These are phyloP conservation scores for Hymenotorrendiella dingleyae DNA, from an alignment of 2,329 filamentous ascomycete genomes.

Conservation along the genomic window DNA sequence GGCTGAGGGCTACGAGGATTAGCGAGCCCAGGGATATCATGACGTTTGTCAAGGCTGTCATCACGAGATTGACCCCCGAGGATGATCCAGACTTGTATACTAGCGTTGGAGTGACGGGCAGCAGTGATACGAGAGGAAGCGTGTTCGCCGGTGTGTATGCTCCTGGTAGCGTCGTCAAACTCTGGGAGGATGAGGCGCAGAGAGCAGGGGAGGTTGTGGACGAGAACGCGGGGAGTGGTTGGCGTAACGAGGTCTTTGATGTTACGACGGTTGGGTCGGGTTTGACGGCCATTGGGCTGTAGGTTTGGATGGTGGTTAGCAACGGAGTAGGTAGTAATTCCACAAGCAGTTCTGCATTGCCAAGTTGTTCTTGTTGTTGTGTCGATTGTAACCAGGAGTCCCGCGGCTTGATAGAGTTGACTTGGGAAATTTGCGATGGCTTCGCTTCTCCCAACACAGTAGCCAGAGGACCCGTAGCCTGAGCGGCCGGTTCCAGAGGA, in stretches of 20 bases:
- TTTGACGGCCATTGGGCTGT: neutral
- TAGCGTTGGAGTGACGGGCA: conserved; percentile 60
- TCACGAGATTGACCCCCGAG: conserved; percentile 66
- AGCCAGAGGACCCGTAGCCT: no score
- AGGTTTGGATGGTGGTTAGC: neutral
- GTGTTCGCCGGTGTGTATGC: conserved; percentile 82
- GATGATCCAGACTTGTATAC: conserved; percentile 73
- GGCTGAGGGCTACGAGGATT: conserved; percentile 78
- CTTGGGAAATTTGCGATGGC: no score
- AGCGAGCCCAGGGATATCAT: conserved; percentile 71
- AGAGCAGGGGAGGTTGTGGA: conserved; percentile 68
- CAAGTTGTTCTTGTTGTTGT: neutral
- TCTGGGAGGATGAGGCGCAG: conserved; percentile 79
- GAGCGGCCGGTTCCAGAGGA: no score
- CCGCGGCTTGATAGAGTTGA: no score
- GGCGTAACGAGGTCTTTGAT: conserved; percentile 82
- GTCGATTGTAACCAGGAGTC: no score
- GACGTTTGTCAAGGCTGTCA: conserved; percentile 77
- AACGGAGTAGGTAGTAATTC: conserved; percentile 1
- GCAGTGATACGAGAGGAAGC: conserved; percentile 46
- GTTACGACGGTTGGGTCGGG: conserved; percentile 23
- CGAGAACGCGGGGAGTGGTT: conserved; percentile 57
- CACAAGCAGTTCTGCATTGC: neutral
- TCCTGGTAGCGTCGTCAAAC: conserved; percentile 78
- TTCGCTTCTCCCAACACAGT: no score